phyloP scores from a whole-genome alignment of 2,329 filamentous ascomycete species.

The Aspergillus tamarii region DNA sequence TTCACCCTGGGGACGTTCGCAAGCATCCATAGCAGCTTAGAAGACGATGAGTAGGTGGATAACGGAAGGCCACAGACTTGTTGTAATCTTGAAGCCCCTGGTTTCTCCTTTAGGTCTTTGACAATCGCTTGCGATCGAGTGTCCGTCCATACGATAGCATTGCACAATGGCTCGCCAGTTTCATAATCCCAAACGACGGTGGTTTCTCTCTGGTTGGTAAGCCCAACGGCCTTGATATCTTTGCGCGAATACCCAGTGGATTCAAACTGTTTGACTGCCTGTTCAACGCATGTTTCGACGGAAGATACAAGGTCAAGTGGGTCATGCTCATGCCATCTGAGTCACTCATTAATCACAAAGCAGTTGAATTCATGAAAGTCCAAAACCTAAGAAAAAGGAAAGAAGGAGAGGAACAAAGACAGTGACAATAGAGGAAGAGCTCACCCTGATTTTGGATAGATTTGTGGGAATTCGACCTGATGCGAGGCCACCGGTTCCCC shows the following conservation, averaged over 20 bases:
- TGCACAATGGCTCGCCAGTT: slow-evolving; percentile 78
- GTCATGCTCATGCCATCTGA: slow-evolving; percentile 86
- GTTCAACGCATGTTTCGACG: slow-evolving; percentile 77
- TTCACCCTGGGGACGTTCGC: slow-evolving; percentile 71
- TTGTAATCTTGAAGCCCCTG: slow-evolving; percentile 68
- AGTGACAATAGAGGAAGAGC: background rate
- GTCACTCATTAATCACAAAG: background rate
- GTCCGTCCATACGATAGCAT: slow-evolving; percentile 89
- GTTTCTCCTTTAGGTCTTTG: slow-evolving; percentile 69
- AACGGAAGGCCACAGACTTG: slow-evolving; percentile 77
- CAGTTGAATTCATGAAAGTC: background rate
- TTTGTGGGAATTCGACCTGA: slow-evolving; percentile 83
- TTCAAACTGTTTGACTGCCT: slow-evolving; percentile 70
- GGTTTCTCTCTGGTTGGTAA: slow-evolving; percentile 90
- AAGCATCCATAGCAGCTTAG: slow-evolving; percentile 83
- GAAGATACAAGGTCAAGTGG: slow-evolving; percentile 73
- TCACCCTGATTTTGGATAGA: slow-evolving; percentile 82
- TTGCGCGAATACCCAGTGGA: slow-evolving; percentile 64
- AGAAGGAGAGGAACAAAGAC: slow-evolving; percentile 32
- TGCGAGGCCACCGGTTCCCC: slow-evolving; percentile 80
- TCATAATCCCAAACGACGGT: slow-evolving; percentile 80
- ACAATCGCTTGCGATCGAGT: slow-evolving; percentile 77
- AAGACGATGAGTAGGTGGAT: slow-evolving; percentile 83
- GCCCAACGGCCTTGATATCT: slow-evolving; percentile 74
- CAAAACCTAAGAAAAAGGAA: background rate